These are phyloP conservation scores for Gamarada debralockiae DNA, from an alignment of 495 filamentous ascomycete genomes.

Conservation along the genomic window DNA sequence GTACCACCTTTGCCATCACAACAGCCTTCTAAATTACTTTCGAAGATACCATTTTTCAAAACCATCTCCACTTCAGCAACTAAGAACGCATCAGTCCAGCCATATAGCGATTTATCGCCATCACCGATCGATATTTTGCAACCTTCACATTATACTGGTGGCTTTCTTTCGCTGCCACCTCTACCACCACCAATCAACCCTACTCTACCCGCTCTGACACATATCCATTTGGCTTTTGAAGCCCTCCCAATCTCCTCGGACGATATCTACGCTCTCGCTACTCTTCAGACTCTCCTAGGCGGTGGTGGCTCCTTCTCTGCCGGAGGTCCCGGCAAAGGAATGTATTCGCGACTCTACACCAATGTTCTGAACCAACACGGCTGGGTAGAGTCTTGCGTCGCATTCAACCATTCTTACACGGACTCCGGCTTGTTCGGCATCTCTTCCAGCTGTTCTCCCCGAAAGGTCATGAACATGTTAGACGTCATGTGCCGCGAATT, in stretches of 20 bases:
- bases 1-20: constrained; percentile 37
- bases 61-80: constrained; percentile 73
- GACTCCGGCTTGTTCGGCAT: constrained; percentile 96
- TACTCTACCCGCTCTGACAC: constrained; percentile 74
- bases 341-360: constrained; percentile 96
- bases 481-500: constrained; percentile 94
- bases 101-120: constrained; percentile 38
- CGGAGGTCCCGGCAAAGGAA: constrained; percentile 95
- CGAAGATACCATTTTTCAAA: constrained; percentile 90
- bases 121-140: constrained; percentile 52
- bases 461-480: constrained; percentile 71
- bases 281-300: constrained; percentile 93
- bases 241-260: constrained; percentile 83
- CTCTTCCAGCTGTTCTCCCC: constrained; percentile 75
- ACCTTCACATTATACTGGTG: constrained; percentile 88
- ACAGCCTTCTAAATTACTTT: constrained; percentile 61
- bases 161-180: constrained; percentile 78
- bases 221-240: constrained; percentile 95
- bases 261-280: constrained; percentile 95
- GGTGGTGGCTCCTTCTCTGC: constrained; percentile 97
- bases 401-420: constrained; percentile 96
- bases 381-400: constrained; percentile 92
- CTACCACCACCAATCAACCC: constrained; percentile 74
- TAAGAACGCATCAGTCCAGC: constrained; percentile 51
- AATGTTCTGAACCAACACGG: constrained; percentile 96